Evolutionary conservation across 192 early-diverging fungal genomes (phyloP).

Genomic region (Rhizophagus sp.): DNA sequence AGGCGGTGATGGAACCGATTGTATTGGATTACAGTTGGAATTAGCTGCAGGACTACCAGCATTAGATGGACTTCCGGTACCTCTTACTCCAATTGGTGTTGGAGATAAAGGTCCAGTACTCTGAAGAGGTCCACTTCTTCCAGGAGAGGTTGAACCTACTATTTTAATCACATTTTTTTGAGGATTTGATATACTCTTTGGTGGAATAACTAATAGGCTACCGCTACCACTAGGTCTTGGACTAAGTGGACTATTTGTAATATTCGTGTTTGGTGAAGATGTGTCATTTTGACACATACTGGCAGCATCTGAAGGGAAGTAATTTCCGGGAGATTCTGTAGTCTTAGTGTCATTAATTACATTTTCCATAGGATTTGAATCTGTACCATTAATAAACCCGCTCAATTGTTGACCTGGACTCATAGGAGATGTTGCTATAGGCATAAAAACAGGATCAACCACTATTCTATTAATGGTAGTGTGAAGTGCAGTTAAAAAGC

Average conservation of each 20-base stretch:
- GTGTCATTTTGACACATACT: no score
- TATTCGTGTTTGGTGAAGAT: not conserved
- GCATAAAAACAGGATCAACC: conserved; percentile 52
- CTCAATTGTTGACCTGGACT: conserved; percentile 36
- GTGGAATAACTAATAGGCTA: not conserved
- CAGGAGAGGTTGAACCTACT: not conserved
- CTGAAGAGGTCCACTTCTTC: conserved; percentile 5
- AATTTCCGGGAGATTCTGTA: not conserved
- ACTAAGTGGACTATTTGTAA: not conserved
- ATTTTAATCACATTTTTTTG: not conserved
- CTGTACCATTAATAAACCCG: not conserved
- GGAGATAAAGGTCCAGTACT: not conserved
- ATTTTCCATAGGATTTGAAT: not conserved
- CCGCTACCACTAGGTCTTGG: not conserved
- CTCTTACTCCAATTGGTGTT: no score
- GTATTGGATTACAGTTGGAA: not conserved
- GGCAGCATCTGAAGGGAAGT: not conserved
- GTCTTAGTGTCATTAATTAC: not conserved
- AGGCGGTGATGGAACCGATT: conserved; percentile 3
- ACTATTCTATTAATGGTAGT: conserved; percentile 54
- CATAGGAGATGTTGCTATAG: conserved; percentile 59
- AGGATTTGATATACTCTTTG: not conserved
- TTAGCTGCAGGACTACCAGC: not conserved
- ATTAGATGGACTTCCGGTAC: not conserved
- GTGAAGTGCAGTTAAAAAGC: conserved; percentile 59